phyloP scores from a whole-genome alignment of 1,284 basidiomycete genomes.

The Cryptococcus wingfieldii region DNA sequence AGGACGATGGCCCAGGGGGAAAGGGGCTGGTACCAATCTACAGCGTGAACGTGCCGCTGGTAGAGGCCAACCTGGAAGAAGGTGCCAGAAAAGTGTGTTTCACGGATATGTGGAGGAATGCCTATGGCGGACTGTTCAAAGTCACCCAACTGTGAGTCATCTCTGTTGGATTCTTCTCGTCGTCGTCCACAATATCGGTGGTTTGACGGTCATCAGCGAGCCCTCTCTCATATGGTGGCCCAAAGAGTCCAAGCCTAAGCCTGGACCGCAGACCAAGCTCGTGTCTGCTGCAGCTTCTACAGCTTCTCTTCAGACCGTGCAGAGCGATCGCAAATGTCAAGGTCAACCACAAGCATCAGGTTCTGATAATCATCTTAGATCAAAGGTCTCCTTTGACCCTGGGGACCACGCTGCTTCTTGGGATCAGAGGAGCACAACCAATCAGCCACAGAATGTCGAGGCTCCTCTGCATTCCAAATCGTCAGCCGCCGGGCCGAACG shows the following conservation, averaged over 20 bases:
- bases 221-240: conserved; percentile 14
- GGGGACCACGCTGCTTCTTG: conserved; percentile 16
- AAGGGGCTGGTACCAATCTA: conserved; percentile 36
- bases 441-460: conserved; percentile 11
- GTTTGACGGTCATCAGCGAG: not conserved
- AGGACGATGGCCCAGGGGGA: conserved; percentile 48
- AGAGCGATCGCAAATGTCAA: not conserved
- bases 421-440: not conserved
- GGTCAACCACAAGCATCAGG: not conserved
- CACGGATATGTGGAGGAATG: conserved; percentile 47
- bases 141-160: conserved; percentile 32
- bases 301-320: not conserved
- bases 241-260: conserved; percentile 2
- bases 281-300: not conserved
- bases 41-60: conserved; percentile 47
- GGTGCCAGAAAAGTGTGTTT: conserved; percentile 38
- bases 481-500: conserved; percentile 28
- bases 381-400: conserved; percentile 12
- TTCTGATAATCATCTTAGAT: not conserved
- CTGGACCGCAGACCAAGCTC: not conserved
- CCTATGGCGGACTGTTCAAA: conserved; percentile 47
- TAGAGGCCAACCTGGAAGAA: conserved; percentile 30
- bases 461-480: conserved; percentile 8
- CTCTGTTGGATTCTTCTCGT: not conserved
- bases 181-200: not conserved